Evolutionary conservation across 1,284 basidiomycete genomes (phyloP).

Genomic region (Porodaedalea pini): DNA sequence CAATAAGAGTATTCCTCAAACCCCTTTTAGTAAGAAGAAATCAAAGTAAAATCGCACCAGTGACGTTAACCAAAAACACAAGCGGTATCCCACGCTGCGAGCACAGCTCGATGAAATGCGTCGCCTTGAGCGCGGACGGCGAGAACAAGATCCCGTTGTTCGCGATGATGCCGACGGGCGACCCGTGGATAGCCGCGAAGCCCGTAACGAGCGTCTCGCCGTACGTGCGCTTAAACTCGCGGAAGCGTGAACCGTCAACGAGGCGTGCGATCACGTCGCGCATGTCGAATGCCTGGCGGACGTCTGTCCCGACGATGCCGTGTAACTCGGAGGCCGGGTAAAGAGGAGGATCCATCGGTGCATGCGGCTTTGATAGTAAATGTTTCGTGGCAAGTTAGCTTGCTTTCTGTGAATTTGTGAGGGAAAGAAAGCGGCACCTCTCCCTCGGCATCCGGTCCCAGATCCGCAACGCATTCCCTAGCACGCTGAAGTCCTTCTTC

Average conservation of each 20-base stretch:
- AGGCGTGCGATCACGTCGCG: conserved; percentile 88
- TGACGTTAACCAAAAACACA: conserved; percentile 92
- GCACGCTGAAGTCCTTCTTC: conserved; percentile 86
- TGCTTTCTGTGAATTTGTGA: neutral
- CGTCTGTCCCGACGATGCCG: conserved; percentile 88
- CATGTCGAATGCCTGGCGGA: conserved; percentile 88
- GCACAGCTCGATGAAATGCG: conserved; percentile 93
- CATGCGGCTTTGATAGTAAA: conserved; percentile 3
- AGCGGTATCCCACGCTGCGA: conserved; percentile 88
- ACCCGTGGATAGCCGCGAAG: conserved; percentile 89
- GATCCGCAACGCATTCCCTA: conserved; percentile 75
- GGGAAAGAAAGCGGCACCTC: neutral
- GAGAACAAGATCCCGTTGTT: conserved; percentile 96
- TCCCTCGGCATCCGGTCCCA: conserved; percentile 42
- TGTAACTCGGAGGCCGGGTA: conserved; percentile 82
- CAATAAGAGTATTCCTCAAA: too few species aligned
- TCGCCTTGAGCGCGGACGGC: conserved; percentile 89
- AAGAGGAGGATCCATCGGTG: conserved; percentile 64
- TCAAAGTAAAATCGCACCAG: conserved; percentile 42
- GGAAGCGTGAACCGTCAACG: conserved; percentile 88
- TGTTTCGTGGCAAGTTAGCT: neutral
- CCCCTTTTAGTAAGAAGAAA: conserved; percentile 6
- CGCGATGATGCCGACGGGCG: conserved; percentile 84
- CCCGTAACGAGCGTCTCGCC: conserved; percentile 88
- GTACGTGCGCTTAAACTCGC: conserved; percentile 96